phyloP scores from a whole-genome alignment of 495 filamentous ascomycete genomes.

The Neurospora sp. region DNA sequence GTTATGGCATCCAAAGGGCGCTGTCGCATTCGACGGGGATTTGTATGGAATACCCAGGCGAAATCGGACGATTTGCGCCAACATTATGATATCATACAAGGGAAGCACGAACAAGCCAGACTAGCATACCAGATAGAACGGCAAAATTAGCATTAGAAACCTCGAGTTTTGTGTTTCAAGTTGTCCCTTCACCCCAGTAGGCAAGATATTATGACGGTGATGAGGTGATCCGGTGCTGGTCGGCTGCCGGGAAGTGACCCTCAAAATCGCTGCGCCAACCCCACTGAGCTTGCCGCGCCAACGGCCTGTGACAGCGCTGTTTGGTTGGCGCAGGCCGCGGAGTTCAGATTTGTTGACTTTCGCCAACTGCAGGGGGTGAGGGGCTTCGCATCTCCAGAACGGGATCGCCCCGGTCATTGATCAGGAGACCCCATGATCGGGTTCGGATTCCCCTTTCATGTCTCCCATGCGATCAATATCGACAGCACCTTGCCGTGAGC shows the following conservation, averaged over 20 bases:
- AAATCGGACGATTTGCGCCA: not conserved
- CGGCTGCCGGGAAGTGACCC: not conserved
- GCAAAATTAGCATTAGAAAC: not conserved
- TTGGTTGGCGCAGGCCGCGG: not conserved
- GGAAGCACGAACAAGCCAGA: not conserved
- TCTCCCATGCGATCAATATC: not conserved
- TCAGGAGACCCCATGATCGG: not conserved
- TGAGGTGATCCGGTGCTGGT: not conserved
- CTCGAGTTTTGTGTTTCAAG: not conserved
- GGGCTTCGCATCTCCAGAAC: not conserved
- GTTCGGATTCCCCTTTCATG: not conserved
- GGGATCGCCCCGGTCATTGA: not conserved
- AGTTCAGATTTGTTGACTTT: not conserved
- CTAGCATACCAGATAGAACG: not conserved
- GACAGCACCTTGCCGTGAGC: not conserved
- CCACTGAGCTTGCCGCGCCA: not conserved
- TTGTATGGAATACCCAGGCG: not conserved
- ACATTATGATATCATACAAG: not conserved
- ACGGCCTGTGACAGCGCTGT: not conserved
- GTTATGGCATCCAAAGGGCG: not conserved
- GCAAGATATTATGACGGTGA: not conserved
- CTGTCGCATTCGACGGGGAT: not conserved
- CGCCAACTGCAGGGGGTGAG: not conserved
- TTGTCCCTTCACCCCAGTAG: not conserved
- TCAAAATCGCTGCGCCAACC: not conserved